phyloP scores from a whole-genome alignment of 495 filamentous ascomycete genomes.

The Xylaria scruposa region DNA sequence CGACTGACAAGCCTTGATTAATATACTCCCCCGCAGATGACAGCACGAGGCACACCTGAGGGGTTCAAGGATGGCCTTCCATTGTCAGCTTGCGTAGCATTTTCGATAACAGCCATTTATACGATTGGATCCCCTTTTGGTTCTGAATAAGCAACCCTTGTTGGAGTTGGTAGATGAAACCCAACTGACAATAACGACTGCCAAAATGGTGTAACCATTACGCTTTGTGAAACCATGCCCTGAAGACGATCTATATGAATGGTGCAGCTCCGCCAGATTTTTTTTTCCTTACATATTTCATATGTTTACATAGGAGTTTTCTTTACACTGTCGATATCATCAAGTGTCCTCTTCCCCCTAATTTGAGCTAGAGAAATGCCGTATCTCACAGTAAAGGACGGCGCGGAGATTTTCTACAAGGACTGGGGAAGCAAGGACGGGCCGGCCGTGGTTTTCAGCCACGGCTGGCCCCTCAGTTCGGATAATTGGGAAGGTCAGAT shows the following conservation, averaged over 20 bases:
- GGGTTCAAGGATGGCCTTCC: not conserved
- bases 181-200: not conserved
- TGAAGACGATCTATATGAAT: not conserved
- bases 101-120: not conserved
- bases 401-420: not conserved
- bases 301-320: not conserved
- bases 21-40: not conserved
- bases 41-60: not conserved
- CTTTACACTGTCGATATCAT: not conserved
- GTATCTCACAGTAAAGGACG: not conserved
- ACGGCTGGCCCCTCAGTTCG: not conserved
- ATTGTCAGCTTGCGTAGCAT: not conserved
- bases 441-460: not conserved
- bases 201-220: not conserved
- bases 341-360: not conserved
- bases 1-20: not conserved
- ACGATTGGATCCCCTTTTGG: not conserved
- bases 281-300: not conserved
- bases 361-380: not conserved
- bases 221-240: not conserved
- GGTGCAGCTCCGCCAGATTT: not conserved
- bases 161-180: not conserved
- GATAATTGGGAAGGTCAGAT: not conserved
- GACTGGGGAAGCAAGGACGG: not conserved
- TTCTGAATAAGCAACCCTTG: slow-evolving; percentile 1